These are phyloP conservation scores for Sarocladium kiliense DNA, from an alignment of 2,329 filamentous ascomycete species.

Conservation along the genomic window DNA sequence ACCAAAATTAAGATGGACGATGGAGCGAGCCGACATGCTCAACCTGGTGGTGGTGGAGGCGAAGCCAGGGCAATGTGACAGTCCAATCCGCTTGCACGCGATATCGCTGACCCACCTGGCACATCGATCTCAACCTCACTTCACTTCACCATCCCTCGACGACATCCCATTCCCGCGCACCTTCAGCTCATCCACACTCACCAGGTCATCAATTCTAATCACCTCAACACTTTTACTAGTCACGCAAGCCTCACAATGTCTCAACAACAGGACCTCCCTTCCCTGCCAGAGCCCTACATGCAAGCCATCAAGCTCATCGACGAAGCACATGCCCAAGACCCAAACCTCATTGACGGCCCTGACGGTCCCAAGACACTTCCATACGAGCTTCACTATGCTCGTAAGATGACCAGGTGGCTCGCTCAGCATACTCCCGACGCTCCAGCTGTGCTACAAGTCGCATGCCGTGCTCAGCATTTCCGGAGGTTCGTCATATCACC, in stretches of 20 bases:
- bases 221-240: no score
- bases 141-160: neutral
- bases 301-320: slow-evolving; percentile 65
- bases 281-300: slow-evolving; percentile 35
- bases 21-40: neutral
- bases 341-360: slow-evolving; percentile 33
- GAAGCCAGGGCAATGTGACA: neutral
- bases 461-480: slow-evolving; percentile 81
- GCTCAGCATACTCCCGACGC: slow-evolving; percentile 53
- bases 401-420: slow-evolving; percentile 74
- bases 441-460: slow-evolving; percentile 63
- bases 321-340: slow-evolving; percentile 45
- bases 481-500: slow-evolving; percentile 42
- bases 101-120: slow-evolving; percentile 2
- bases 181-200: neutral
- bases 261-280: slow-evolving; percentile 17
- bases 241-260: no score
- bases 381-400: slow-evolving; percentile 79
- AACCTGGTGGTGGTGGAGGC: neutral
- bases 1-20: neutral
- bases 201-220: no score
- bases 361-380: slow-evolving; percentile 44
- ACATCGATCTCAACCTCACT: neutral
- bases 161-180: neutral
- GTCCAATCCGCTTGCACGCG: slow-evolving; percentile 3